Conservation (phyloP, 306 rosid genomes). For the Castanea sativa region DNA sequence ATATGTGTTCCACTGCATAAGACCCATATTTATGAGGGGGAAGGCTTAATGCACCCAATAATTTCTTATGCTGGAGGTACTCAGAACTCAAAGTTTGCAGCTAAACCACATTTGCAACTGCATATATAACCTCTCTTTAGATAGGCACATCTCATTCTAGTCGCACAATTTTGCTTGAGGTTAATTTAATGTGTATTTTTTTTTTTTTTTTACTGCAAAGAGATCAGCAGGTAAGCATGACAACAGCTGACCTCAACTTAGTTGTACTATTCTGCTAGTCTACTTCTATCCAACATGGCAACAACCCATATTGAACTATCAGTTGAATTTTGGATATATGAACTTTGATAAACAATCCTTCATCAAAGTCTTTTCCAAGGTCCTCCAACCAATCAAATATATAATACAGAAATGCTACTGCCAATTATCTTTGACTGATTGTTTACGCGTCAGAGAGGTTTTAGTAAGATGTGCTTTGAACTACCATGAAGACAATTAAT, state of each 20-base stretch:
- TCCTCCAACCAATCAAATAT: not conserved
- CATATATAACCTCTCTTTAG: not conserved
- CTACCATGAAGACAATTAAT: not conserved
- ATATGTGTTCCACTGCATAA: too few species aligned
- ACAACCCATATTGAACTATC: not conserved
- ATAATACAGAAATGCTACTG: not conserved
- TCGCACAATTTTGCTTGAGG: not conserved
- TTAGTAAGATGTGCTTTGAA: not conserved
- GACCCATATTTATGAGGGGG: too few species aligned
- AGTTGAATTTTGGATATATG: not conserved
- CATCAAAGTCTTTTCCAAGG: not conserved
- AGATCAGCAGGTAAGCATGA: slow-evolving; percentile 14
- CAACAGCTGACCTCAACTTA: slow-evolving; percentile 22
- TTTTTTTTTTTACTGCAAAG: not conserved
- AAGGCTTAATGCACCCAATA: too few species aligned
- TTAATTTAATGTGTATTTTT: not conserved
- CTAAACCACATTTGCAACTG: too few species aligned
- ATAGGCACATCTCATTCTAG: not conserved
- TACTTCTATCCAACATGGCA: not conserved
- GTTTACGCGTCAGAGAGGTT: not conserved
- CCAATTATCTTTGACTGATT: not conserved
- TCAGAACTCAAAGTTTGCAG: too few species aligned
- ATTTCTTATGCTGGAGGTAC: too few species aligned
- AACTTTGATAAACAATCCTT: not conserved
- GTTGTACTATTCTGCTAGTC: not conserved